These are phyloP conservation scores for Schwanniomyces vanrijiae DNA, from an alignment of 805 yeast species.

Conservation along the genomic window DNA sequence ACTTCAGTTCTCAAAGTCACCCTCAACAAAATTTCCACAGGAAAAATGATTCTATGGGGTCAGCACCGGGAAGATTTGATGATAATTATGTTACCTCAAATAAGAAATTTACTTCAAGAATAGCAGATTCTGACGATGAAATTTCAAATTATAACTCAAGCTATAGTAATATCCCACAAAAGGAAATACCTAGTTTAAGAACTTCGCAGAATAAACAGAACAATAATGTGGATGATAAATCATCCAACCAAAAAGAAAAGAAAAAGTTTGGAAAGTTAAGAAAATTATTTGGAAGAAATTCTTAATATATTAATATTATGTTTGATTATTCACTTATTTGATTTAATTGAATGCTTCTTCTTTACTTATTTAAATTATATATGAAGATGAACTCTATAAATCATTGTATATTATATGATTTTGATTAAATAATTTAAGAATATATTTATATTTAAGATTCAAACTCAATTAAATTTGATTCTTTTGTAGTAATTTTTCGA, in stretches of 20 bases:
- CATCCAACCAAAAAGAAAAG: slow-evolving; percentile 26
- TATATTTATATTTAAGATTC: slow-evolving; percentile 24
- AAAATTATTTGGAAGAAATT: slow-evolving; percentile 37
- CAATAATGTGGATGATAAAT: not conserved
- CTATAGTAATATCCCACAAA: not conserved
- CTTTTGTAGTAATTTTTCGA: slow-evolving; percentile 1
- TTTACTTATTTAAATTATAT: not conserved
- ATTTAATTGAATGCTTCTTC: not conserved
- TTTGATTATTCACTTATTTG: not conserved
- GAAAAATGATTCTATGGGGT: not conserved
- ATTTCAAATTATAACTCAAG: slow-evolving; percentile 19
- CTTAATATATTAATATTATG: not conserved
- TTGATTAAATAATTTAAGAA: not conserved
- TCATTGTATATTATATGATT: not conserved
- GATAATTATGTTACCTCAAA: not conserved
- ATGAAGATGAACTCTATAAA: not conserved
- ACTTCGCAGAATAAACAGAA: not conserved
- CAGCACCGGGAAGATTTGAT: not conserved
- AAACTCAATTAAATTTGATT: slow-evolving; percentile 44
- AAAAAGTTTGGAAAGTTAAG: slow-evolving; percentile 37
- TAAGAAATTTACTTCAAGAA: slow-evolving; percentile 48
- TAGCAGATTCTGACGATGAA: slow-evolving; percentile 67
- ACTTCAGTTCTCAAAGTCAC: not conserved
- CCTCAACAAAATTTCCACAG: slow-evolving; percentile 2
- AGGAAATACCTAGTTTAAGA: not conserved